Evolutionary conservation across 2,329 filamentous ascomycete species (phyloP), one percentile per base, ranked within the genome.

Genomic region (Clonostachys sp.): DNA sequence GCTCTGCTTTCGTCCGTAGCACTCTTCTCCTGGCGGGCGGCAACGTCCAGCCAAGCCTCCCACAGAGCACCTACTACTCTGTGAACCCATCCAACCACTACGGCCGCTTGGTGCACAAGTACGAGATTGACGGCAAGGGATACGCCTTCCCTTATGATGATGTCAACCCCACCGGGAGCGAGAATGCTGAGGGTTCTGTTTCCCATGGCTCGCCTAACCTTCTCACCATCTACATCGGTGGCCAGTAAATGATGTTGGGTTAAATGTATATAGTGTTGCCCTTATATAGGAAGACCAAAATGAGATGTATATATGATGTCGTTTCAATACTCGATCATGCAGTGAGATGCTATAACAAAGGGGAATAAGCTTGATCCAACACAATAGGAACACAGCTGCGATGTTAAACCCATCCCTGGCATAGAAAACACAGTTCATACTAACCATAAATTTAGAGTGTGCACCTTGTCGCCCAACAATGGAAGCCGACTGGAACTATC

Each of bases 101-200:
- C 61, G 69, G 81, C 43, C 73, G 83, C 48, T 76, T 87, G 53
- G 77, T 83, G 50, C 84, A 89, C 63, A 75, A 71, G 50, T 70
- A 72, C 36, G 82, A 78, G 55, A 58, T 80, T 35, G 80, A 83
- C 58, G 71, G 77, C 9, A 72, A 73, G 44, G 84, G 85, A 9
- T 89, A 89, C 65, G 82, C 83, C 1, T 87, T 87, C 55, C 82
- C 84, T 1, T 88, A 87, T 58, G 85, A 88, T 58, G 84, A 88
- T 62, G 85, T 88, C 10, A 73, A 72, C 18, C 70, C 80, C 16
- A 68, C 72, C 49, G 78, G 73, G 14, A 71, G 74, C 33, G 66
- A 72, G 51, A 79, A 85, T 57, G 75, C 77, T 3, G 67, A 66
- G 2, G 67, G 64, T 0, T 48, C 57, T 9, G 57, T 68, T 12